A percentile compares a stretch with the other conserved stretches of the same genome.
Evolutionary conservation across 2,329 filamentous ascomycete species (phyloP).

Genomic region (Neobulgaria alba): DNA sequence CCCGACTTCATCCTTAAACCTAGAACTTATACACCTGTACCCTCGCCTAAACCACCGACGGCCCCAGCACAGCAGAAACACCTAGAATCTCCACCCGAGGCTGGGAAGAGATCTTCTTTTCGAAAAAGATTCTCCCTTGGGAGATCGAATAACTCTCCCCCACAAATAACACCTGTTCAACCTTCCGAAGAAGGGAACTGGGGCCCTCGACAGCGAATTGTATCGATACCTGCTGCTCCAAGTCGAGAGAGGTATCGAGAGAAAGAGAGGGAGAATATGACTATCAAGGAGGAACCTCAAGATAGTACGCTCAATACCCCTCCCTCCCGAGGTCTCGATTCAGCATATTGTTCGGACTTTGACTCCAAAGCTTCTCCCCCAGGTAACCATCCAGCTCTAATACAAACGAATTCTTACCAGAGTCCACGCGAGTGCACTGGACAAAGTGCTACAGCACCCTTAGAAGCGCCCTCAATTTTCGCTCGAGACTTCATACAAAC

Average conservation of each 20-base stretch:
- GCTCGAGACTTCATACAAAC: not conserved
- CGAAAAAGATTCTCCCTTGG: slow-evolving; percentile 26
- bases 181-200: slow-evolving; percentile 9
- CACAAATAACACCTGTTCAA: slow-evolving; percentile 7
- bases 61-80: not conserved
- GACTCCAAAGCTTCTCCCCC: slow-evolving; percentile 21
- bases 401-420: too few relatives aligned
- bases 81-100: slow-evolving; percentile 13
- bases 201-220: slow-evolving; percentile 13
- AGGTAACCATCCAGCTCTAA: slow-evolving; percentile 1
- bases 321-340: slow-evolving; percentile 26
- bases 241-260: too few relatives aligned
- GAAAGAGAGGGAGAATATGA: slow-evolving; percentile 1
- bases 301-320: slow-evolving; percentile 16
- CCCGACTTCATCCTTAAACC: slow-evolving; percentile 26
- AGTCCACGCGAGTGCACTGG: too few relatives aligned
- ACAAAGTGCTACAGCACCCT: not conserved
- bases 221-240: slow-evolving; percentile 5
- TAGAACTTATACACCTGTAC: slow-evolving; percentile 24
- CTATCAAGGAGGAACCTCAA: not conserved
- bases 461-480: not conserved
- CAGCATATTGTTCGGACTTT: slow-evolving; percentile 27
- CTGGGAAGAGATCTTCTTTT: slow-evolving; percentile 18
- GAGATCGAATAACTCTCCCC: slow-evolving; percentile 12
- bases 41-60: slow-evolving; percentile 9